Percentiles rank a stretch among this genome's conserved stretches.
These are phyloP conservation scores for Trichosporon coremiiforme DNA, from an alignment of 1,284 basidiomycete genomes.

Conservation along the genomic window DNA sequence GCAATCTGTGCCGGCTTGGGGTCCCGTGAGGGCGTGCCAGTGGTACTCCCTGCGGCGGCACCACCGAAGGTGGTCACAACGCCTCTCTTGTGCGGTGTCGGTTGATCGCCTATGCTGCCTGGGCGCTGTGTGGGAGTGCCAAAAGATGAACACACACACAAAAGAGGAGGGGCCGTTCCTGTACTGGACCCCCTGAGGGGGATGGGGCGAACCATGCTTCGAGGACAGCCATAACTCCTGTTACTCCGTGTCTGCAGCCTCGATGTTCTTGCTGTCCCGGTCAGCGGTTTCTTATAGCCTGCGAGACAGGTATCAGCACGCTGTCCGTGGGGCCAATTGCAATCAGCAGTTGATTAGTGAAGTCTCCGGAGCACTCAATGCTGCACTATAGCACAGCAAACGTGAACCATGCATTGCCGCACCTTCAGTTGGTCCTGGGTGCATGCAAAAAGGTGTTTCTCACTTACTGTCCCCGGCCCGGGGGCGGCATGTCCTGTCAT, in stretches of 20 bases:
- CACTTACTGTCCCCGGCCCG: constrained; percentile 12
- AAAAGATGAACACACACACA: not conserved
- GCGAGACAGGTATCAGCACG: too few relatives aligned
- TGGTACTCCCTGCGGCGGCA: not conserved
- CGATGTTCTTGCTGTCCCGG: not conserved
- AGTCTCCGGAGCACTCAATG: too few relatives aligned
- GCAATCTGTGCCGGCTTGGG: too few relatives aligned
- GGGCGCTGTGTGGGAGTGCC: not conserved
- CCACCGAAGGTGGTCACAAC: not conserved
- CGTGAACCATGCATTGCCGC: too few relatives aligned
- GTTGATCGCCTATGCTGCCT: not conserved
- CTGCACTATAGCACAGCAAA: too few relatives aligned
- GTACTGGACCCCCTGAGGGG: not conserved
- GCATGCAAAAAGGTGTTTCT: constrained; percentile 9
- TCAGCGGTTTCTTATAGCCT: too few relatives aligned
- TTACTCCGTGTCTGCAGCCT: not conserved
- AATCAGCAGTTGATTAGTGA: too few relatives aligned
- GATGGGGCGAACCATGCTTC: not conserved
- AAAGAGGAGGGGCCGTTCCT: not conserved
- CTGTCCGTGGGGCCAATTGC: too few relatives aligned
- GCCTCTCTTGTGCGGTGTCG: not conserved
- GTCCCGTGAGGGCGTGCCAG: too few relatives aligned
- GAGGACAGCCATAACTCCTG: not conserved
- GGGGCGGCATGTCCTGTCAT: constrained; percentile 1
- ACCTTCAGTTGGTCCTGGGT: too few relatives aligned